Evolutionary conservation across 768 basidiomycete genomes (phyloP), one percentile per base, ranked within the genome.

Genomic region (Crassisporium funariophilum): DNA sequence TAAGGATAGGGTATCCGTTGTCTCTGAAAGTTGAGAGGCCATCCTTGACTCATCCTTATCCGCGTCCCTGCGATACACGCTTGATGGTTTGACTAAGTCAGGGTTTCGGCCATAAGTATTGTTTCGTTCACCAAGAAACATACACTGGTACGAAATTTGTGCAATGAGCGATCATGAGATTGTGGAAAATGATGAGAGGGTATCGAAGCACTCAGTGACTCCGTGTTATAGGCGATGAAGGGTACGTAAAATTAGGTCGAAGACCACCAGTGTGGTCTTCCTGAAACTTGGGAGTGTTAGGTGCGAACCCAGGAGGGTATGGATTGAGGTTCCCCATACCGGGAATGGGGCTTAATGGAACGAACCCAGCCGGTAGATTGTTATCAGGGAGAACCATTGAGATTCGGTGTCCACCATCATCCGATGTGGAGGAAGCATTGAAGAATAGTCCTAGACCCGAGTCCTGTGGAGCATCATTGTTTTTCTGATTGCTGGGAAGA

Each of bases 291-390:
- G 38, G 43, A 11, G 52, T 24, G n/a, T 43, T 44, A 33, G 58
- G 53, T 6, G 35, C 50, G 35, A 59, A 59, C 2, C 58, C 58
- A 38, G 53, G 37, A 0, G 58, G 58, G 43, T 59, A 59, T 4
- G 55, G 38, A n/a, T 55, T 53, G 10, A 59, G 43, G 17, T 54
- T 53, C 2, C 31, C 38, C 55, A 58, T 58, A 5, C 49, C 58
- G 8, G 57, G 54, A 38, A 70, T 67, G 3, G 69, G 68, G 47
- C 68, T 69, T 20, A 71, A 59, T 5, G 70, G 71, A 10, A 72
- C 54, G 54, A 73, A 75, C 2, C 71, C 68, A 0, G 59, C 64
- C 5, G 73, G 72, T 17, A 71, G 56, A 22, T 65, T 53, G 36
- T 65, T 60, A 35, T 67, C 64, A 5, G 62, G 58, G 11, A 68